phyloP scores from a whole-genome alignment of 1,284 basidiomycete species.

The Ceratobasidium sp. region DNA sequence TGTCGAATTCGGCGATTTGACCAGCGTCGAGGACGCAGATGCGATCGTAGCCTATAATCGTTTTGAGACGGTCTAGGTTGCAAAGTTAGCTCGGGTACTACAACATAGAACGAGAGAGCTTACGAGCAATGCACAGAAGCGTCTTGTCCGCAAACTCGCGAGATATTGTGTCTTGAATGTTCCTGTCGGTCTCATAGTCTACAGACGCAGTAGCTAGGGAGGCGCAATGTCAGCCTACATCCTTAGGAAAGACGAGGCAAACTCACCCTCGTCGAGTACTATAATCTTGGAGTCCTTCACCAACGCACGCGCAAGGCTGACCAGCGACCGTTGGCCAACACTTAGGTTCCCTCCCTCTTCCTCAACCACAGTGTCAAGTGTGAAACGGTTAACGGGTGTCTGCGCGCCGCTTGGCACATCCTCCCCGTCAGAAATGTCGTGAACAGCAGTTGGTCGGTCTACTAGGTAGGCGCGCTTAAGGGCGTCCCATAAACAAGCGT shows the following conservation, averaged over 20 bases:
- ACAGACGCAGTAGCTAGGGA: conserved; percentile 65
- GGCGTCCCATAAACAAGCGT: conserved; percentile 83
- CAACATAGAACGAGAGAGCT: conserved; percentile 25
- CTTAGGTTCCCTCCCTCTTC: conserved; percentile 87
- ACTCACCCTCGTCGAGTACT: conserved; percentile 71
- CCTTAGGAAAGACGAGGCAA: conserved; percentile 61
- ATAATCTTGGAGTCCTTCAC: conserved; percentile 82
- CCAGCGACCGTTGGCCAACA: conserved; percentile 79
- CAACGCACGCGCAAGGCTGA: conserved; percentile 83
- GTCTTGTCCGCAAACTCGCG: conserved; percentile 83
- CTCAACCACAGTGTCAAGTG: conserved; percentile 82
- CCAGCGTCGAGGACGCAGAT: conserved; percentile 63
- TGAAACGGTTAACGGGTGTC: conserved; percentile 69
- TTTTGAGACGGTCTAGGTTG: conserved; percentile 46
- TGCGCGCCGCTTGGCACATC: conserved; percentile 55
- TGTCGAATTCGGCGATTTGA: conserved; percentile 69
- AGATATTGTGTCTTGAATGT: conserved; percentile 88
- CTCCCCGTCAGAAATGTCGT: conserved; percentile 48
- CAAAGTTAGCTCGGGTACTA: background rate
- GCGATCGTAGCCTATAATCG: conserved; percentile 60
- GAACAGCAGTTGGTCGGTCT: conserved; percentile 44
- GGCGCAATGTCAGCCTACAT: background rate
- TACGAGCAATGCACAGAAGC: conserved; percentile 76
- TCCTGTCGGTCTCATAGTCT: conserved; percentile 84
- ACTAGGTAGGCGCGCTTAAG: conserved; percentile 82